Base-by-base conservation (phyloP, 1,284 basidiomycete genomes). In the Melampsora occidentalis region DNA sequence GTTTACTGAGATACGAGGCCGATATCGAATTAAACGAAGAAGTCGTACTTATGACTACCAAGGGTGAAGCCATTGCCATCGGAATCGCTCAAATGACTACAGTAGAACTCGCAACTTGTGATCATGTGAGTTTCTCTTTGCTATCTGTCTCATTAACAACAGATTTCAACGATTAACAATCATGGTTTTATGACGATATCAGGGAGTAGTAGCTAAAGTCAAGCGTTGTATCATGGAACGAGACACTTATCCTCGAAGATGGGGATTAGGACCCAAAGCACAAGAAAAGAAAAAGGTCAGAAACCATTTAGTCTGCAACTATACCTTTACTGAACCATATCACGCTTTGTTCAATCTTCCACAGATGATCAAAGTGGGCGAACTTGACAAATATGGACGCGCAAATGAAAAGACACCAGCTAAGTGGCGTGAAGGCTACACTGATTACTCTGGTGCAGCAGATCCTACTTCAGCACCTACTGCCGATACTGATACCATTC, bases 191-290 rank as follows among this genome's bases (percentile, higher is more conserved):
- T 18, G 18, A 18, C 18, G n/a, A n/a, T 69, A 9, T 57, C 39
- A 75, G 71, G 71, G 97, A 77, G 94, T 99, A 76, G 97, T 99
- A 53, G 97, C 97, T 63, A 98, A 98, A 86, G 94, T 99, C 82
- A 99, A 99, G 87, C 88, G 97, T 76, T 98, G 96, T 84, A 99
- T 99, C 83, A 99, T 99, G 97, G 84, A 98, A 85, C 90, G 96
- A 69, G 96, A 99, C 84, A 93, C 94, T 22, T 99, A 99, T 85
- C 97, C 97, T 53, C 89, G 97, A 78, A 90, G 95, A 80, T 99
- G 97, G 97, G 97, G 97, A 78, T 88, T 99, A 75, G 97, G 97
- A 25, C 97, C 96, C 51, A 89, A 94, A 84, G 97, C 97, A 5
- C 86, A 94, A 79, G 92, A 97, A 84, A 99, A 99, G 88, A 99